Conservation (phyloP, 2,329 filamentous ascomycete genomes). For the Cladosporium colombiae region DNA sequence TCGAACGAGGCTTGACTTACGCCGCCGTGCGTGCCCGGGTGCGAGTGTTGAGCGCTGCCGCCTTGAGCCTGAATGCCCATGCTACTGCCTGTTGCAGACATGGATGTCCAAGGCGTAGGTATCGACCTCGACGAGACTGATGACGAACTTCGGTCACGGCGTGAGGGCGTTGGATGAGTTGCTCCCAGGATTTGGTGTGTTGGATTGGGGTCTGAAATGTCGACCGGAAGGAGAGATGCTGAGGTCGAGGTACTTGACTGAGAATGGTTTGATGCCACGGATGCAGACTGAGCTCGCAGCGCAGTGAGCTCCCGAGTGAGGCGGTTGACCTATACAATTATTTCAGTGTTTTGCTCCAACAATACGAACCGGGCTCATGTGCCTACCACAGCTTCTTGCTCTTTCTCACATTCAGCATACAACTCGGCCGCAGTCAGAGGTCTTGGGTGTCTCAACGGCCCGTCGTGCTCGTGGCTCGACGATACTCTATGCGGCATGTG, state of each 20-base stretch:
- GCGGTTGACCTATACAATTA: conserved; percentile 73
- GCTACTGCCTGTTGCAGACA: conserved; percentile 23
- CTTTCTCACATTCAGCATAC: conserved; percentile 86
- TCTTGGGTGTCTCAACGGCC: conserved; percentile 78
- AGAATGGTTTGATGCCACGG: conserved; percentile 58
- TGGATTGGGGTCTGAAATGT: conserved; percentile 50
- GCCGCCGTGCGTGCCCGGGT: conserved; percentile 26
- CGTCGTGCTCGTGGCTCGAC: conserved; percentile 23
- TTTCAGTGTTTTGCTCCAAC: background rate
- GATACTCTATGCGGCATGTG: conserved; percentile 23
- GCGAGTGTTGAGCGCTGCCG: conserved; percentile 24
- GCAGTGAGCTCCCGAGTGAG: conserved; percentile 84
- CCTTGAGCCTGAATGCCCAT: conserved; percentile 28
- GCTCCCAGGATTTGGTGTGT: conserved; percentile 49
- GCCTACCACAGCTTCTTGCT: conserved; percentile 87
- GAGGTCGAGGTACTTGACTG: conserved; percentile 55
- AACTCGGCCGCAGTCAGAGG: conserved; percentile 87
- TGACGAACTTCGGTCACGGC: conserved; percentile 47
- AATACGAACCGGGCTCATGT: background rate
- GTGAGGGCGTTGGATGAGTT: conserved; percentile 53
- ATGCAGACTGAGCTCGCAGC: conserved; percentile 69
- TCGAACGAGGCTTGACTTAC: conserved; percentile 40
- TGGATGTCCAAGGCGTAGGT: conserved; percentile 25
- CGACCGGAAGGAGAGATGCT: conserved; percentile 43
- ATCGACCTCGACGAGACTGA: conserved; percentile 22